Conservation (phyloP, 441 rosid species). For the Syzygium syzygioides region DNA sequence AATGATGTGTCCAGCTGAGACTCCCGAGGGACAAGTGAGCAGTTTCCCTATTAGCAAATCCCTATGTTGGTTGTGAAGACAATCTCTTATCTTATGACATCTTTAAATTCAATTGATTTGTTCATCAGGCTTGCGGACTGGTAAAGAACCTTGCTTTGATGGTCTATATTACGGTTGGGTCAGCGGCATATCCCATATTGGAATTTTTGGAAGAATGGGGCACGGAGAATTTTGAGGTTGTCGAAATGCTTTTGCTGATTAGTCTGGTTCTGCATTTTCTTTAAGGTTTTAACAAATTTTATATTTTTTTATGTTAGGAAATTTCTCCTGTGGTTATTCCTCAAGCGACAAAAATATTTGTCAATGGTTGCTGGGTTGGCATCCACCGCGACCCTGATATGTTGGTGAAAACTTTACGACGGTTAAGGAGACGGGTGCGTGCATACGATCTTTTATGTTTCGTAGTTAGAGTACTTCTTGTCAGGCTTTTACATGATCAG, state of each 20-base stretch:
- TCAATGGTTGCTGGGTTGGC: constrained; percentile 98
- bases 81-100: background rate
- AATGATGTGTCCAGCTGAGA: constrained; percentile 99
- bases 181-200: constrained; percentile 87
- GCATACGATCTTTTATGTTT: background rate
- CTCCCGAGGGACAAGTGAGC: constrained; percentile 97
- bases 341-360: constrained; percentile 92
- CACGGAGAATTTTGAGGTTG: constrained; percentile 93
- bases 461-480: background rate
- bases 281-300: background rate
- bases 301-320: constrained; percentile 48
- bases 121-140: constrained; percentile 83
- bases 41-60: background rate
- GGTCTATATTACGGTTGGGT: constrained; percentile 97
- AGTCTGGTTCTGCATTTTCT: background rate
- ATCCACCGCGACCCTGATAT: constrained; percentile 96
- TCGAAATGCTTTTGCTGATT: background rate
- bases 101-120: background rate
- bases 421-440: constrained; percentile 85
- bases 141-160: constrained; percentile 97
- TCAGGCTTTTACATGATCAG: background rate
- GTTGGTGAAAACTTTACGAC: constrained; percentile 92
- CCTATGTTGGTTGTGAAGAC: background rate
- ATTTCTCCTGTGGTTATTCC: constrained; percentile 98
- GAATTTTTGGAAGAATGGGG: constrained; percentile 98